Conservation (phyloP, 495 filamentous ascomycete genomes). For the Penicillium paxilli region DNA sequence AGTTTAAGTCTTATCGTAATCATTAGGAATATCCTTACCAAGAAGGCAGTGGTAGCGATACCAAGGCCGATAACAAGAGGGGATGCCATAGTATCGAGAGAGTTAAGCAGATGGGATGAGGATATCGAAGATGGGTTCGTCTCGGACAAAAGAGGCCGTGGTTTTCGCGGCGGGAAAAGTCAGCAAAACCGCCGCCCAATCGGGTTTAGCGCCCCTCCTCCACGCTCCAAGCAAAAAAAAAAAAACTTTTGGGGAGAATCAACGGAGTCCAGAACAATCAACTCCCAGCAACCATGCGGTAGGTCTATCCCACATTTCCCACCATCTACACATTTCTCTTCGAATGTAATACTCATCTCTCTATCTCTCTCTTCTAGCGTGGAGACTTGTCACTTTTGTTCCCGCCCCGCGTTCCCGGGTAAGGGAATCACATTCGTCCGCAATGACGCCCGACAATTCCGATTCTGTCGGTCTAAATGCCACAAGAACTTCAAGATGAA, state of each 20-base stretch:
- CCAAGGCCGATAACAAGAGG: slow-evolving; percentile 76
- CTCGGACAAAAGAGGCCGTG: slow-evolving; percentile 5
- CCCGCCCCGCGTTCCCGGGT: slow-evolving; percentile 77
- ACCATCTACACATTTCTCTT: too few species aligned
- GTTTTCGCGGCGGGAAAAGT: slow-evolving; percentile 26
- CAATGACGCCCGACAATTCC: slow-evolving; percentile 69
- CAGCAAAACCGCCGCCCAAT: slow-evolving; percentile 28
- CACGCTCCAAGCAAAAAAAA: slow-evolving; percentile 33
- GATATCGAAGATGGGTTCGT: background rate
- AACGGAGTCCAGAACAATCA: slow-evolving; percentile 20
- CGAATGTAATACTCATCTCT: too few species aligned
- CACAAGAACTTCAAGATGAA: slow-evolving; percentile 99
- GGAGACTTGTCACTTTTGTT: slow-evolving; percentile 92
- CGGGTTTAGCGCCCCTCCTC: slow-evolving; percentile 30
- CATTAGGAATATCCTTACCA: slow-evolving; percentile 50
- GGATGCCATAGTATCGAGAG: slow-evolving; percentile 69
- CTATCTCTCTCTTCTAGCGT: slow-evolving; percentile 55
- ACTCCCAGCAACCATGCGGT: slow-evolving; percentile 36
- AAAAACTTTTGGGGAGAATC: slow-evolving; percentile 30
- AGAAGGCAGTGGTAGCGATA: slow-evolving; percentile 73
- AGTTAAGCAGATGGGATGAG: slow-evolving; percentile 4
- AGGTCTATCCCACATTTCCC: slow-evolving; percentile 2
- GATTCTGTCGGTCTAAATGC: slow-evolving; percentile 84
- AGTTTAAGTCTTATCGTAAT: slow-evolving; percentile 6
- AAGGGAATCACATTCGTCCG: slow-evolving; percentile 88